Conservation (phyloP, 345 rosid species). For the Moricandia arvensis region DNA sequence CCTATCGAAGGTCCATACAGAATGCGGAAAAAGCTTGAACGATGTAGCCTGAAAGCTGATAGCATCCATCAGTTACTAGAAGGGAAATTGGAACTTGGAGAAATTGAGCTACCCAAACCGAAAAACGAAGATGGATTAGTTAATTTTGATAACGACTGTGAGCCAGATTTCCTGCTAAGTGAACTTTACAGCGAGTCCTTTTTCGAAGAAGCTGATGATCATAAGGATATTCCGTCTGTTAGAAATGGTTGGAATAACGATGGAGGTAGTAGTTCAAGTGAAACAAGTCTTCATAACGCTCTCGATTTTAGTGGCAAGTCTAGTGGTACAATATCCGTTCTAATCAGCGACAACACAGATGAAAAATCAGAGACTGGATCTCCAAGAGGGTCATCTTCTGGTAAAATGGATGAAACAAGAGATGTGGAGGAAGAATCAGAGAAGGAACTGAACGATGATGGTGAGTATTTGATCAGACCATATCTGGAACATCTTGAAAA, state of each 20-base stretch:
- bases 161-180: conserved; percentile 55
- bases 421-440: conserved; percentile 66
- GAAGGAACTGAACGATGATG: conserved; percentile 87
- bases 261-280: conserved; percentile 76
- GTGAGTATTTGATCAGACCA: conserved; percentile 96
- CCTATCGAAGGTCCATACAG: conserved; percentile 99
- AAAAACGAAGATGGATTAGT: conserved; percentile 54
- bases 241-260: conserved; percentile 88
- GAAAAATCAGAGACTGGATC: conserved; percentile 76
- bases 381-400: conserved; percentile 68
- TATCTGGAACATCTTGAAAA: conserved; percentile 92
- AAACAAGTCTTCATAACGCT: conserved; percentile 94
- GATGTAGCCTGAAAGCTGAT: conserved; percentile 71
- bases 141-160: conserved; percentile 67
- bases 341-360: conserved; percentile 61
- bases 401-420: conserved; percentile 59
- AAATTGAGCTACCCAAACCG: conserved; percentile 52
- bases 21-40: conserved; percentile 98
- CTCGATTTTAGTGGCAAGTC: conserved; percentile 86
- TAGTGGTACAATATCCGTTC: conserved; percentile 58
- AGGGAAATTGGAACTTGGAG: conserved; percentile 72
- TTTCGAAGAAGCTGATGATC: conserved; percentile 50
- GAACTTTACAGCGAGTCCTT: conserved; percentile 63
- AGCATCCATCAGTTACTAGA: conserved; percentile 74
- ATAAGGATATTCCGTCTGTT: conserved; percentile 50